phyloP scores from a whole-genome alignment of 1,284 basidiomycete genomes.

The Xerocomus nothofagi region DNA sequence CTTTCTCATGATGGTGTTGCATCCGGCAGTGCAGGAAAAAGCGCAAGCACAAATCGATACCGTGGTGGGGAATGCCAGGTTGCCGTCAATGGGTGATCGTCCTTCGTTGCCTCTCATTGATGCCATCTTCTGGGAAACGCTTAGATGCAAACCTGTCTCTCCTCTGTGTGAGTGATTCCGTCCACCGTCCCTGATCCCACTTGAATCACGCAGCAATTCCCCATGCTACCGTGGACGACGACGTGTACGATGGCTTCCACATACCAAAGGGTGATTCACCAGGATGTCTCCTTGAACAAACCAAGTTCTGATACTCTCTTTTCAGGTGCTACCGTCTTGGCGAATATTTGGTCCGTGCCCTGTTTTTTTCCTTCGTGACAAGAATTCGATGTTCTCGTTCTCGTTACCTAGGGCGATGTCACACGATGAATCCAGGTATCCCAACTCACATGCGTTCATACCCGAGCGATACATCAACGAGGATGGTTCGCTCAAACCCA shows the following conservation, averaged over 20 bases:
- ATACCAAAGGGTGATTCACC: slow-evolving; percentile 15
- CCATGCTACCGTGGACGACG: slow-evolving; percentile 9
- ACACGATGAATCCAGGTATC: slow-evolving; percentile 11
- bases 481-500: slow-evolving; percentile 15
- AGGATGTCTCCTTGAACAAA: neutral
- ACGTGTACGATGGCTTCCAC: slow-evolving; percentile 14
- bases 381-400: neutral
- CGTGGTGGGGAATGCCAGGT: slow-evolving; percentile 27
- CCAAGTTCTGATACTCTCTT: neutral
- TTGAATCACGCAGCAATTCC: slow-evolving; percentile 9
- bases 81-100: slow-evolving; percentile 36
- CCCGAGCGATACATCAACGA: slow-evolving; percentile 18
- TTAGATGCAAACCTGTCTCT: slow-evolving; percentile 8
- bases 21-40: slow-evolving; percentile 33
- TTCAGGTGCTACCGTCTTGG: slow-evolving; percentile 8
- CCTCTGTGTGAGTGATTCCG: slow-evolving; percentile 12
- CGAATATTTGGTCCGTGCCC: slow-evolving; percentile 14
- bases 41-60: slow-evolving; percentile 35
- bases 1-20: slow-evolving; percentile 35
- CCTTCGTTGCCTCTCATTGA: slow-evolving; percentile 35
- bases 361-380: too few species aligned
- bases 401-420: slow-evolving; percentile 15
- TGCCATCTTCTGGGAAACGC: slow-evolving; percentile 30
- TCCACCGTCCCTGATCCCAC: neutral
- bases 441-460: slow-evolving; percentile 6